Evolutionary conservation across 805 yeast genomes (phyloP), one percentile per base, ranked within the genome.

Genomic region (Metschnikowia colocasiae): DNA sequence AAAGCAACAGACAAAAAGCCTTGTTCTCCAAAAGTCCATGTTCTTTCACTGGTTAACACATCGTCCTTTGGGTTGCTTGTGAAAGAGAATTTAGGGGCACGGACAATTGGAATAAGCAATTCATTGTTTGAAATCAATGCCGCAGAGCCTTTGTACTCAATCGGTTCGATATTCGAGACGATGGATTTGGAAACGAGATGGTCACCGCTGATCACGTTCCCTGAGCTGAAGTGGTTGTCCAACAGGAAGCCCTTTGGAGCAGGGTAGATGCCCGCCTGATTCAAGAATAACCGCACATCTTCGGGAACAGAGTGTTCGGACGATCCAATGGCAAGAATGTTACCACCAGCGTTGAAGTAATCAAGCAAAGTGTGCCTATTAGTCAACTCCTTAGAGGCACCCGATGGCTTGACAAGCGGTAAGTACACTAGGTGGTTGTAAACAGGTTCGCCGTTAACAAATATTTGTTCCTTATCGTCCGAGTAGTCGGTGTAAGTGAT

Each of bases 21-120:
- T 68, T 91, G 95, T 36, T 81, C 73, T 26, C 97, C 97, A 30
- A 82, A 71, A 12, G 87, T 81, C 96, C 96, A 91, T 3, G 82
- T 73, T 18, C 71, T 69, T 9, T 73, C 76, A 9, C 61, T 48
- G 52, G 71, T 75, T 34, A 75, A 65, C n/a, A 71, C 66, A 23
- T 64, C 59, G 45, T 75, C 79, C 46, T 74, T 71, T 5, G 68
- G 55, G 53, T 74, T 74, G 56, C 56, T 57, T 33, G 87, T 76
- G 60, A 78, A 78, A 3, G 92, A 79, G 2, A 91, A 81, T 43
- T 75, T 69, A 23, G 90, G 74, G 3, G 90, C 87, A 51, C 71
- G 73, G 35, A 87, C 60, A 36, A 91, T 64, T 12, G 97, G 97
- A 40, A 88, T 68, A 47, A 90, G 61, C 50, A 75, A 75, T 57